These are phyloP conservation scores for Debaryomyces hansenii DNA, from an alignment of 805 yeast genomes.

Conservation along the genomic window DNA sequence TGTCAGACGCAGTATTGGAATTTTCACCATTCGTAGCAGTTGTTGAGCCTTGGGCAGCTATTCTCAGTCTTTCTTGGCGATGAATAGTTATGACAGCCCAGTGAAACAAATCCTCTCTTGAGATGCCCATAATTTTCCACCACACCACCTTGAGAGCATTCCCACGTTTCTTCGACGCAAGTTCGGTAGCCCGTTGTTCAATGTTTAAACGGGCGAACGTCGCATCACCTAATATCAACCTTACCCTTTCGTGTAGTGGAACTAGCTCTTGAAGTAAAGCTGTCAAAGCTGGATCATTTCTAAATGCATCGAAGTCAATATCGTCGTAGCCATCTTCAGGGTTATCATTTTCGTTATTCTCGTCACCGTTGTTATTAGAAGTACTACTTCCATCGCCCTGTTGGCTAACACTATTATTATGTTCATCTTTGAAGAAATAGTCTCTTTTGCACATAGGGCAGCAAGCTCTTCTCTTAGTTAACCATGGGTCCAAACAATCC, in stretches of 20 bases:
- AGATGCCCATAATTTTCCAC: slow-evolving; percentile 60
- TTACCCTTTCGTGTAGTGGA: slow-evolving; percentile 43
- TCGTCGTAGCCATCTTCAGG: slow-evolving; percentile 17
- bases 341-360: slow-evolving; percentile 6
- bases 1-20: neutral
- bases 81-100: slow-evolving; percentile 47
- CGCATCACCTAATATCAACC: slow-evolving; percentile 39
- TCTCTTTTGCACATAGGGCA: slow-evolving; percentile 84
- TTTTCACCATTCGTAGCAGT: neutral
- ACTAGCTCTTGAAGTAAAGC: slow-evolving; percentile 38
- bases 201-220: slow-evolving; percentile 33
- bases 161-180: slow-evolving; percentile 35
- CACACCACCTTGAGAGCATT: slow-evolving; percentile 34
- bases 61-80: slow-evolving; percentile 8
- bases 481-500: slow-evolving; percentile 81
- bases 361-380: slow-evolving; percentile 4
- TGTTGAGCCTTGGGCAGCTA: neutral
- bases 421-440: slow-evolving; percentile 45
- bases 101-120: slow-evolving; percentile 46
- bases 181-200: slow-evolving; percentile 44
- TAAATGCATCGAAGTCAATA: slow-evolving; percentile 31
- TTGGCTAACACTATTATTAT: slow-evolving; percentile 3
- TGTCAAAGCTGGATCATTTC: slow-evolving; percentile 37
- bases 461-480: slow-evolving; percentile 69
- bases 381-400: neutral